Evolutionary conservation across 1,284 basidiomycete species (phyloP).

Genomic region (Trichosporon inkin): DNA sequence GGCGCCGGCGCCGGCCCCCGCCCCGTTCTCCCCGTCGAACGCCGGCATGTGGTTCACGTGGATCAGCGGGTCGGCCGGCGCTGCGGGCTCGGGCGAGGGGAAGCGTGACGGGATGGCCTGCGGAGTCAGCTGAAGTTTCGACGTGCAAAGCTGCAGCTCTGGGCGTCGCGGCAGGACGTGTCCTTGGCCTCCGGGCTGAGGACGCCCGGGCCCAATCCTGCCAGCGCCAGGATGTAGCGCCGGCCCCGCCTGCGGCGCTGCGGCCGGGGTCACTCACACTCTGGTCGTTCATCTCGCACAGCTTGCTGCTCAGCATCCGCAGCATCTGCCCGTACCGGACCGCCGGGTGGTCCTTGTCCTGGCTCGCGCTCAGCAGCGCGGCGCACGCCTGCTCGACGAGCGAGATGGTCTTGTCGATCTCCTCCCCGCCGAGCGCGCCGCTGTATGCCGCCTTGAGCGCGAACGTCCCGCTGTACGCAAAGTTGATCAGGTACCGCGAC

Average conservation of each 20-base stretch:
- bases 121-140: not conserved
- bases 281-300: slow-evolving; percentile 42
- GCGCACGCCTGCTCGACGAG: slow-evolving; percentile 41
- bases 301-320: slow-evolving; percentile 38
- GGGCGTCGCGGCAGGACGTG: too few species aligned
- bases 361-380: slow-evolving; percentile 34
- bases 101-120: slow-evolving; percentile 45
- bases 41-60: slow-evolving; percentile 1
- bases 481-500: slow-evolving; percentile 44
- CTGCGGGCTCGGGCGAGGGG: slow-evolving; percentile 36
- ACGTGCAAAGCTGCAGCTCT: not conserved
- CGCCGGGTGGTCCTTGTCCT: slow-evolving; percentile 47
- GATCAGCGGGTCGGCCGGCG: slow-evolving; percentile 2
- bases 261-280: slow-evolving; percentile 28
- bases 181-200: too few species aligned
- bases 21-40: not conserved
- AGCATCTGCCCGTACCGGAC: slow-evolving; percentile 47
- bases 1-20: not conserved
- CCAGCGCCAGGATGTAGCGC: too few species aligned
- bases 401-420: slow-evolving; percentile 38
- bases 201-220: too few species aligned
- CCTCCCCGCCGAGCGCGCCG: slow-evolving; percentile 35
- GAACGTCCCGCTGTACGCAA: slow-evolving; percentile 46
- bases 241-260: too few species aligned
- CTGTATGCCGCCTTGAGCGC: slow-evolving; percentile 45